phyloP scores from a whole-genome alignment of 768 basidiomycete species.

The Hirschioporus abietinus region DNA sequence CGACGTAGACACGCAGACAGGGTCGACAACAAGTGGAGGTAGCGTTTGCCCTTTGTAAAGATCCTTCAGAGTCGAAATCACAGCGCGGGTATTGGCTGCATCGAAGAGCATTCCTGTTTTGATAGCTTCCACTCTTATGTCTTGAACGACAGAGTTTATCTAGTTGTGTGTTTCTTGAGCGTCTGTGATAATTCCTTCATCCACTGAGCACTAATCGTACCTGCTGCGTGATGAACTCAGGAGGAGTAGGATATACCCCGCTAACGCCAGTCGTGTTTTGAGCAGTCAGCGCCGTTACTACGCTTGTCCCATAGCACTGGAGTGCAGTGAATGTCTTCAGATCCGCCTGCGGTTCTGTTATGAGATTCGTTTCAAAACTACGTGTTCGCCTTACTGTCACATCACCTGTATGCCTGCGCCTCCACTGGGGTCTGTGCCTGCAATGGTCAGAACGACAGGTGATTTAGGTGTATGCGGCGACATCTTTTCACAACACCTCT shows the following conservation, averaged over 20 bases:
- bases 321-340: conserved; percentile 79
- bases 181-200: conserved; percentile 4
- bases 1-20: conserved; percentile 88
- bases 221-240: conserved; percentile 72
- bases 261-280: conserved; percentile 88
- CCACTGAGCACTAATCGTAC: conserved; percentile 30
- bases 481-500: background rate
- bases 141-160: conserved; percentile 67
- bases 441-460: conserved; percentile 59
- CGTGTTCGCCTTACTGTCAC: conserved; percentile 10
- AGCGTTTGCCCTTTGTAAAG: conserved; percentile 28
- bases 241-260: conserved; percentile 59
- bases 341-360: conserved; percentile 56
- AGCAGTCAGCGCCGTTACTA: conserved; percentile 80
- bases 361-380: background rate
- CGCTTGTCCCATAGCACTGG: conserved; percentile 75
- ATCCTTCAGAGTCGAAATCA: conserved; percentile 44
- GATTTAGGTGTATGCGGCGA: conserved; percentile 3
- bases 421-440: conserved; percentile 77
- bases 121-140: conserved; percentile 65
- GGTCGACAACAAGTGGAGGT: conserved; percentile 74
- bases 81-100: conserved; percentile 42
- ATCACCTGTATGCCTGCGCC: conserved; percentile 86
- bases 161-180: conserved; percentile 24
- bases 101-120: conserved; percentile 91